These are phyloP conservation scores for Aspergillus melleus DNA, from an alignment of 2,329 filamentous ascomycete species.

Conservation along the genomic window DNA sequence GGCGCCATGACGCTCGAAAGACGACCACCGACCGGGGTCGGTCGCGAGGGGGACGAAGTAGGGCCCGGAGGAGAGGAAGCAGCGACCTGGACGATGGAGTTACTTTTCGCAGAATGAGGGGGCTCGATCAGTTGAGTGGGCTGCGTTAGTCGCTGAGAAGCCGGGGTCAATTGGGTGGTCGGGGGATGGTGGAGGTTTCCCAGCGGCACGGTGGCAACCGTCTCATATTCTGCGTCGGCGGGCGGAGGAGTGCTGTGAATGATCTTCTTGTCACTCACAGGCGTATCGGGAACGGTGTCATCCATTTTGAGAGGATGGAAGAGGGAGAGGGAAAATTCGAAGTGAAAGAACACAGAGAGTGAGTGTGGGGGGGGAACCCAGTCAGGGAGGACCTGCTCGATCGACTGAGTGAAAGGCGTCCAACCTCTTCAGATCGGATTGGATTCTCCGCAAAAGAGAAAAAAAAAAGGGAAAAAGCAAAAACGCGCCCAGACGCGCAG, in stretches of 20 bases:
- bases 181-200: slow-evolving; percentile 20
- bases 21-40: slow-evolving; percentile 39
- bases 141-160: slow-evolving; percentile 57
- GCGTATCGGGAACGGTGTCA: slow-evolving; percentile 43
- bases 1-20: slow-evolving; percentile 70
- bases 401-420: neutral
- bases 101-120: slow-evolving; percentile 34
- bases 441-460: neutral
- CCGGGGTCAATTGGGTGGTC: slow-evolving; percentile 42
- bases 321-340: neutral
- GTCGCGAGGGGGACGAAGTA: slow-evolving; percentile 42
- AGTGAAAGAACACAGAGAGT: slow-evolving; percentile 1
- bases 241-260: slow-evolving; percentile 30
- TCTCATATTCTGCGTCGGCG: slow-evolving; percentile 46
- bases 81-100: slow-evolving; percentile 70
- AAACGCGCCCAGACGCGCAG: slow-evolving; percentile 22
- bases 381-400: neutral
- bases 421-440: neutral
- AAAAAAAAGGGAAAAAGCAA: neutral
- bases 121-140: slow-evolving; percentile 60
- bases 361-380: neutral
- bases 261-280: slow-evolving; percentile 35
- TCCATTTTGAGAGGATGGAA: slow-evolving; percentile 31
- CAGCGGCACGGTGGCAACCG: slow-evolving; percentile 51
- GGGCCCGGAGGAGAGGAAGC: slow-evolving; percentile 78